phyloP scores from a whole-genome alignment of 2,329 filamentous ascomycete genomes.

The Pseudodiploospora longispora region DNA sequence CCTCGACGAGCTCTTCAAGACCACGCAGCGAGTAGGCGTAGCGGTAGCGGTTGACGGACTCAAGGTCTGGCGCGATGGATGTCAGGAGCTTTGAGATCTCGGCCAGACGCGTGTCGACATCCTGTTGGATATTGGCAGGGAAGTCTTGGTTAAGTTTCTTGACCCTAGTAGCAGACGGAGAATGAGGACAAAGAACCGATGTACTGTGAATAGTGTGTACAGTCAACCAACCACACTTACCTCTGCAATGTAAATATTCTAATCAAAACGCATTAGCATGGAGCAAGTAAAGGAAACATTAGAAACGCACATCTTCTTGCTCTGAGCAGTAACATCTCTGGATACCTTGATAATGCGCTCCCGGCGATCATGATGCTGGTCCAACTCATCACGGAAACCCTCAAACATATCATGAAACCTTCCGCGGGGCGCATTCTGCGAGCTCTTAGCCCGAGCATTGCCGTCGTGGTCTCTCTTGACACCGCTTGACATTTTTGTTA shows the following conservation, averaged over 20 bases:
- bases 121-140: constrained; percentile 60
- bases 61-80: constrained; percentile 62
- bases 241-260: constrained; percentile 34
- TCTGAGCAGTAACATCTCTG: constrained; percentile 83
- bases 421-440: constrained; percentile 26
- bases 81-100: constrained; percentile 65
- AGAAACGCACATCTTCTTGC: constrained; percentile 81
- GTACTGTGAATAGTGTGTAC: no score
- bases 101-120: constrained; percentile 59
- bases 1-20: constrained; percentile 92
- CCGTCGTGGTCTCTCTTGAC: constrained; percentile 49
- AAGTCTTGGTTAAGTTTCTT: constrained; percentile 55
- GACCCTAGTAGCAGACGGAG: constrained; percentile 38
- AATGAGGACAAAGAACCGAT: background rate
- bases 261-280: background rate
- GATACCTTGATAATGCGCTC: constrained; percentile 87
- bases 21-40: constrained; percentile 76
- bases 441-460: constrained; percentile 33
- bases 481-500: constrained; percentile 27
- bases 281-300: background rate
- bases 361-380: constrained; percentile 87
- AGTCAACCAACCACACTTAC: constrained; percentile 14
- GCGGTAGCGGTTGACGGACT: constrained; percentile 71
- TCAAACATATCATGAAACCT: constrained; percentile 71
- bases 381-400: constrained; percentile 75